Percentiles rank a stretch among this genome's conserved stretches.
Evolutionary conservation across 805 yeast genomes (phyloP).

Genomic region (Kazachstania kunashirensis): DNA sequence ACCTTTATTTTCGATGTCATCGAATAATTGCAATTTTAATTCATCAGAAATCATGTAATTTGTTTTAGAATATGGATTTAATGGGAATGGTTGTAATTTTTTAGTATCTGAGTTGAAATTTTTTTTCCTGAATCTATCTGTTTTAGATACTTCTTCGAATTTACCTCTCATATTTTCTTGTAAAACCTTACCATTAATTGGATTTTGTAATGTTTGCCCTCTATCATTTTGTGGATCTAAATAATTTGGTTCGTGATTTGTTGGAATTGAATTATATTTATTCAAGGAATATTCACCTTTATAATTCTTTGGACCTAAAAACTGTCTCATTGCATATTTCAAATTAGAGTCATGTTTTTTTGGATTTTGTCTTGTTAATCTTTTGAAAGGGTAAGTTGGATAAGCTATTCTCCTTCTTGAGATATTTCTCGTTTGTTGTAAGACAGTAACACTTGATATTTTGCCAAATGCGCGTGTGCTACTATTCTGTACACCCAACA

Average conservation of each 20-base stretch:
- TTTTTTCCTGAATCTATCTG: constrained; percentile 4
- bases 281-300: constrained; percentile 74
- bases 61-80: constrained; percentile 59
- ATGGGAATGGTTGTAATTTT: constrained; percentile 67
- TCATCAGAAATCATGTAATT: constrained; percentile 49
- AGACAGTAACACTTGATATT: too few species aligned
- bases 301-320: constrained; percentile 75
- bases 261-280: constrained; percentile 61
- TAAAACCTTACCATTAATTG: constrained; percentile 27
- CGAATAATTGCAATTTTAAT: constrained; percentile 50
- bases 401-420: constrained; percentile 46
- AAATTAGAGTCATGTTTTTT: constrained; percentile 42
- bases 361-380: constrained; percentile 33
- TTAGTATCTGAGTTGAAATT: constrained; percentile 9
- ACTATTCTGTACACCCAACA: not conserved
- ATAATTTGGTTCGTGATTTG: constrained; percentile 63
- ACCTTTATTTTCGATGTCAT: constrained; percentile 44
- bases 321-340: constrained; percentile 55
- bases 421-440: constrained; percentile 36
- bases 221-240: constrained; percentile 45
- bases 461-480: not conserved
- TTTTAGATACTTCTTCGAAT: constrained; percentile 1
- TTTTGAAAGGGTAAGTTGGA: constrained; percentile 41
- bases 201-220: constrained; percentile 31
- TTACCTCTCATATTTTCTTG: constrained; percentile 16